Percentiles rank a stretch among this genome's conserved stretches.
phyloP scores from a whole-genome alignment of 176 grass and related monocot genomes.

The Oryza glumipatula region DNA sequence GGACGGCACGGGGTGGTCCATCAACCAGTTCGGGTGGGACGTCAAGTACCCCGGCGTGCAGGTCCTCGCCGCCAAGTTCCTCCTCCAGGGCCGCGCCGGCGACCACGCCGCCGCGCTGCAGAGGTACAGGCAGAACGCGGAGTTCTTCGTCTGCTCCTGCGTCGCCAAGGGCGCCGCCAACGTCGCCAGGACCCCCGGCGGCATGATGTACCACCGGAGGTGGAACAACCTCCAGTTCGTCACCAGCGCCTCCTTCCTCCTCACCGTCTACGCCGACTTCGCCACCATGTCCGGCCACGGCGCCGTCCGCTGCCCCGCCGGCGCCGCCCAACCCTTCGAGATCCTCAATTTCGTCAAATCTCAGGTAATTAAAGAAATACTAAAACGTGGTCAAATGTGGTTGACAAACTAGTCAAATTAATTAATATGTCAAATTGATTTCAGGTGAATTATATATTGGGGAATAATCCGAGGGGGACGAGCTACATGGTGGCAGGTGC shows the following conservation, averaged over 20 bases:
- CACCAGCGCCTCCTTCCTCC: slow-evolving; percentile 78
- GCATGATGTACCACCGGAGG: slow-evolving; percentile 78
- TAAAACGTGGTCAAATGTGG: too few relatives aligned
- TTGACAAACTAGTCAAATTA: background rate
- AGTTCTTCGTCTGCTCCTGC: slow-evolving; percentile 93
- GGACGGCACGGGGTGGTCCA: slow-evolving; percentile 75
- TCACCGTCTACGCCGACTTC: slow-evolving; percentile 84
- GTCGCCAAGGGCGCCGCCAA: slow-evolving; percentile 61
- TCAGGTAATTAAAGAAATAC: slow-evolving; percentile 48
- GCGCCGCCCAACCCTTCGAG: slow-evolving; percentile 46
- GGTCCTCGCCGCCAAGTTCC: slow-evolving; percentile 84
- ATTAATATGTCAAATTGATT: background rate
- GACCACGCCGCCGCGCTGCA: slow-evolving; percentile 55
- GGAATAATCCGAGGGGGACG: slow-evolving; percentile 82
- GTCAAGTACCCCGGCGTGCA: slow-evolving; percentile 92
- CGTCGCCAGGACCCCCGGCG: slow-evolving; percentile 77
- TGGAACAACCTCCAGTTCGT: slow-evolving; percentile 99
- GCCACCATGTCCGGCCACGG: slow-evolving; percentile 40
- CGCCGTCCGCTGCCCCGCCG: slow-evolving; percentile 53
- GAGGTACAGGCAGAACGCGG: slow-evolving; percentile 78
- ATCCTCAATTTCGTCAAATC: slow-evolving; percentile 75
- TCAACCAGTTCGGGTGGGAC: slow-evolving; percentile 92
- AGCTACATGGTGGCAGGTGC: slow-evolving; percentile 98
- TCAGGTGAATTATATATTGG: slow-evolving; percentile 85
- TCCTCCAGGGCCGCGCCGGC: slow-evolving; percentile 62